Evolutionary conservation across 139 green algal genomes (phyloP), one percentile per base, ranked within the genome.

Genomic region (Diplosphaera chodatii): DNA sequence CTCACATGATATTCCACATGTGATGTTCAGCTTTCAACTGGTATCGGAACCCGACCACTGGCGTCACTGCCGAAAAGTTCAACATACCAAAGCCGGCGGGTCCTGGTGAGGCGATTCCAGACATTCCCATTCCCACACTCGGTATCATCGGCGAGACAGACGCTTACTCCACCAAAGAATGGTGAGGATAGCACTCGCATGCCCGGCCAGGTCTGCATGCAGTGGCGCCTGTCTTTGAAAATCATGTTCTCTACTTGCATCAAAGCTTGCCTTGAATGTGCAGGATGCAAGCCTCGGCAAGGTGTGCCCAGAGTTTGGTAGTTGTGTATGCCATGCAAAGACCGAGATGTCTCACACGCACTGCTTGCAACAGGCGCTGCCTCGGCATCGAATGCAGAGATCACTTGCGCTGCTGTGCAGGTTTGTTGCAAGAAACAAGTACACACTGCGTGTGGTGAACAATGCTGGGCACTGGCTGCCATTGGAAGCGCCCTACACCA

Each of bases 381-480:
- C n/a, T n/a, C n/a, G n/a, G n/a, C n/a, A n/a, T n/a, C n/a, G n/a
- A n/a, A n/a, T n/a, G n/a, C n/a, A n/a, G n/a, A n/a, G n/a, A n/a
- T n/a, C n/a, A n/a, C n/a, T n/a, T n/a, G n/a, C n/a, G n/a, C n/a
- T 25, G 18, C 48, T n/a, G 25, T 59, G 48, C 48, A 59, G 48
- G 48, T 59, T 59, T 25, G 48, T 59, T 23, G 48, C 48, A 25
- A 59, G 18, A 18, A 59, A 59, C 48, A 59, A 59, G 18, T 59
- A 59, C 48, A 59, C 48, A 23, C 48, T 30, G n/a, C 40, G 40
- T 2, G n/a, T 72, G 15, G 67, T 64, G 40, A 30, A n/a, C n/a
- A n/a, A 30, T 25, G 27, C 40, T 1, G 40, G 40, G 15, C 67
- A 72, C 67, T 72, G 67, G 67, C 18, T 40, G 13, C 67, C 67